These are phyloP conservation scores for Actinomortierella wolfii DNA, from an alignment of 371 early-diverging fungal species.

Conservation along the genomic window DNA sequence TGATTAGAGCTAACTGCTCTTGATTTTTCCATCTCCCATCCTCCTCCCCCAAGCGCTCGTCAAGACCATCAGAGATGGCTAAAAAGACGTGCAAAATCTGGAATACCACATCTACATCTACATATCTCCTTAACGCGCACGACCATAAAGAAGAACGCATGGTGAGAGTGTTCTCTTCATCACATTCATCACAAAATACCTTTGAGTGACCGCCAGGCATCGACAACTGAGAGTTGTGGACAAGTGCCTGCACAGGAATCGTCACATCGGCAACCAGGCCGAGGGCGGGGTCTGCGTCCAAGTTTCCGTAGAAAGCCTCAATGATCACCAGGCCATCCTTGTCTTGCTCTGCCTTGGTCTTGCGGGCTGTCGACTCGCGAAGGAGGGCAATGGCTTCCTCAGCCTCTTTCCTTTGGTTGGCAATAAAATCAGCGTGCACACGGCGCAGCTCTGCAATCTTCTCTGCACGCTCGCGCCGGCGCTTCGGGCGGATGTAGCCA, in stretches of 20 bases:
- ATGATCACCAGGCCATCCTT: constrained; percentile 84
- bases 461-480: constrained; percentile 60
- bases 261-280: constrained; percentile 81
- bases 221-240: constrained; percentile 83
- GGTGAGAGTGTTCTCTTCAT: too few relatives aligned
- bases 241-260: constrained; percentile 81
- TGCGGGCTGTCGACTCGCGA: constrained; percentile 70
- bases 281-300: constrained; percentile 50
- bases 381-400: constrained; percentile 77
- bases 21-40: too few relatives aligned
- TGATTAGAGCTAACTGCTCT: constrained; percentile 4
- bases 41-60: too few relatives aligned
- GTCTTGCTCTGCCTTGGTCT: constrained; percentile 66
- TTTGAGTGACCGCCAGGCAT: constrained; percentile 89
- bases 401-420: constrained; percentile 76
- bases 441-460: constrained; percentile 75
- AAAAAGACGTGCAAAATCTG: too few relatives aligned
- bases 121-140: too few relatives aligned
- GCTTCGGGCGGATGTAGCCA: constrained; percentile 69
- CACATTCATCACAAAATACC: too few relatives aligned
- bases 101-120: too few relatives aligned
- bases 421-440: constrained; percentile 77
- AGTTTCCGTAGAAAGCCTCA: constrained; percentile 86
- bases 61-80: too few relatives aligned
- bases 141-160: too few relatives aligned